Conservation (phyloP, 257 asterid genomes). For the Datura wrightii region DNA sequence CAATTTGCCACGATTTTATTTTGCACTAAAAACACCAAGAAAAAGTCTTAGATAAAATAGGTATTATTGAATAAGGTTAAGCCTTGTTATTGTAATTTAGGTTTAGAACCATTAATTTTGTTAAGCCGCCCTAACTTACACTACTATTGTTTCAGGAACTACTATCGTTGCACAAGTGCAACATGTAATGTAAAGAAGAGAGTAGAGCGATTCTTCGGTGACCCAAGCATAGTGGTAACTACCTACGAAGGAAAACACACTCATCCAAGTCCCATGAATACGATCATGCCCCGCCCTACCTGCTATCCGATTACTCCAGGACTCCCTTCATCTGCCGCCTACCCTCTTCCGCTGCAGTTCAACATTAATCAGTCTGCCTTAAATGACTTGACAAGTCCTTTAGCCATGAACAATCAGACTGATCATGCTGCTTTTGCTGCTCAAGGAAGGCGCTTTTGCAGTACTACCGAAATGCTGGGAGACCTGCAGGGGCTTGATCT, state of each 20-base stretch:
- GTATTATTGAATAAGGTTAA: neutral
- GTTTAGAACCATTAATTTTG: neutral
- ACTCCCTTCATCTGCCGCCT: neutral
- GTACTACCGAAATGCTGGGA: constrained; percentile 24
- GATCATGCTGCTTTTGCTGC: neutral
- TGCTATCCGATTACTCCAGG: constrained; percentile 23
- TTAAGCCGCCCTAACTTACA: neutral
- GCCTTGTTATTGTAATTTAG: neutral
- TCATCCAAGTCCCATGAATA: constrained; percentile 59
- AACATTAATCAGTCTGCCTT: constrained; percentile 27
- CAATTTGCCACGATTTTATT: neutral
- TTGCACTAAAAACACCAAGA: neutral
- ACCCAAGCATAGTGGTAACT: constrained; percentile 65
- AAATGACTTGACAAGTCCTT: constrained; percentile 29
- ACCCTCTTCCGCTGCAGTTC: neutral
- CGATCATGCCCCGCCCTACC: constrained; percentile 38
- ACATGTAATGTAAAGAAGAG: constrained; percentile 81
- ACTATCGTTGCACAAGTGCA: constrained; percentile 75
- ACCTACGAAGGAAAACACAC: constrained; percentile 87
- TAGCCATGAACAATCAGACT: constrained; percentile 23
- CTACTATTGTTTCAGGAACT: constrained; percentile 55
- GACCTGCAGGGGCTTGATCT: constrained; percentile 53
- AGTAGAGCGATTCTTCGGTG: constrained; percentile 67
- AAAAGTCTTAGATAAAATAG: neutral
- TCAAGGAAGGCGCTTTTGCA: constrained; percentile 37